Base-by-base conservation (phyloP, 192 early-diverging fungal genomes). In the Spinellus fusiger region DNA sequence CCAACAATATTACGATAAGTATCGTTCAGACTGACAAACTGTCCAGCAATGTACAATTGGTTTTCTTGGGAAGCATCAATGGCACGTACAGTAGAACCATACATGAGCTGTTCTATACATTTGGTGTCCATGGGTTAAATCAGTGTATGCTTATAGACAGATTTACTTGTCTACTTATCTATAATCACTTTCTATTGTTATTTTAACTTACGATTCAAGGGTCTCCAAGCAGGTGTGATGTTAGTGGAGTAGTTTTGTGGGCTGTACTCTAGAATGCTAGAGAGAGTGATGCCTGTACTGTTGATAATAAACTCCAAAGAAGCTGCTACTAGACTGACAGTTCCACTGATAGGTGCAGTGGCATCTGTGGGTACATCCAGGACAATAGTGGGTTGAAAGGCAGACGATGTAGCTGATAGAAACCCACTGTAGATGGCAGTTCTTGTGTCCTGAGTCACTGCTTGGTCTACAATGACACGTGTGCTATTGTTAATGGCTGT, bases 1-100 rank as follows among this genome's bases (percentile, higher is more conserved):
- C 70, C 64, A 4, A 80, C 84, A 52, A 90, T 68, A 58, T 85
- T 85, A 33, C 54, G 61, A 52, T 77, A 85, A 7, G 13, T 23
- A 3, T 63, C 71, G 0, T 51, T 20, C 12, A 61, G 25, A 49
- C 68, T 66, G 29, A 54, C 50, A 52, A 90, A 90, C 7, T 67
- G 65, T 5, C 88, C 88, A 13, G 82, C 85, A 22, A 90, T 75
- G 46, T 28, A 71, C 22, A 34, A 61, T 35, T 62, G 34, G 1
- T 73, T 66, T 40, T 55, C 48, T 9, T 73, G 70, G 0, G 78
- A 28, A 1, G 67, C 60, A 62, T 73, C 63, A 0, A 81, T 67
- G 5, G 77, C 47, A 49, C 76, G 69, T 1, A 90, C 83, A 20
- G 74, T 64, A 32, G 84, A 71, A 25, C 68, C 68, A 6, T 63